Base-by-base conservation (phyloP, 73 alveolate species). In the Paramecium primaurelia region DNA sequence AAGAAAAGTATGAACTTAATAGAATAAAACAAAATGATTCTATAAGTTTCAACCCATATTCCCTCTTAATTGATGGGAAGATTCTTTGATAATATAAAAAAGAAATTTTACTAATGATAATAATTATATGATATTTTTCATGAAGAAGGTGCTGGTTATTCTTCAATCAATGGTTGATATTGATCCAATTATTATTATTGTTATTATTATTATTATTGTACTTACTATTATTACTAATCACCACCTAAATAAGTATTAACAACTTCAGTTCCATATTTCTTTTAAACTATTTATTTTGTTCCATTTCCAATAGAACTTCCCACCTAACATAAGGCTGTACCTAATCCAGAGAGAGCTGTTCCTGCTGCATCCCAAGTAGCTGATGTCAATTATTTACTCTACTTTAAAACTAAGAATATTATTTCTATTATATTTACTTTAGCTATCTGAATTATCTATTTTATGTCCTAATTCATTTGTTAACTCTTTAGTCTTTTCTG, bases 321-420 rank as follows among this genome's bases (percentile, higher is more conserved):
- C 1, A 80, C 91, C 30, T 80, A 80, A 8, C 64, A 42, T 20
- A 80, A 64, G 8, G 91, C 91, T 10, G 71, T 44, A 20, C 91
- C 91, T 44, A 80, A 47, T 44, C 91, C 91, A 6, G 91, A 45
- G 8, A 80, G 58, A 20, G 91, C 91, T 26, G 91, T 80, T 18
- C 91, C 91, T 26, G 75, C 71, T 26, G 91, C 91, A 80, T 80
- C 91, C 91, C 91, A 80, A 25, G 91, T 80, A 45, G 91, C 91
- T 11, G 58, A 11, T 8, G 91, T 80, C 51, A 80, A 45, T 26
- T 40, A 6, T 80, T 49, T 80, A 10, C 77, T 20, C n/a, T 80
- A 42, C 30, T 80, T 80, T 9, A 80, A 47, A 22, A 49, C 91
- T 80, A 37, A 20, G 12, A 45, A 4, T 18, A 20, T 0, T 5